Base-by-base conservation (phyloP, 1,284 basidiomycete species). In the Xerocomus minutiporus region DNA sequence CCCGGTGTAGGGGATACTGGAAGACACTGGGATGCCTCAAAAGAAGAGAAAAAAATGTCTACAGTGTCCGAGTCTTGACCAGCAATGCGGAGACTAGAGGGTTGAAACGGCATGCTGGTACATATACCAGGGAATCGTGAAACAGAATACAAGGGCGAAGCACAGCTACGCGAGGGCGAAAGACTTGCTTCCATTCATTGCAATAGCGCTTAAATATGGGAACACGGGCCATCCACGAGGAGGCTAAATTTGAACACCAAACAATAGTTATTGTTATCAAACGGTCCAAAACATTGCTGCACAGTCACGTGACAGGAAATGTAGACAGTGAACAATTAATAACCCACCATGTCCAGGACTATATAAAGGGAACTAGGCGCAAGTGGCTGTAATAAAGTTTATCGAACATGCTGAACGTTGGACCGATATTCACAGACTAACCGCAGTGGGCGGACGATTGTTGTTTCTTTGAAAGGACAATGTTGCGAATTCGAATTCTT, bases 181-280 rank as follows among this genome's bases (percentile, higher is more conserved):
- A 46, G 36, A 8, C 23, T 46, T 40, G 35, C 20, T 45, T 25
- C 20, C 25, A 25, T 39, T 45, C 23, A 41, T 53, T 15, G 32
- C 48, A 34, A 38, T 48, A 36, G 49, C 43, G 54, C 65, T 60
- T 70, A 52, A 35, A 46, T 52, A 67, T 55, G 56, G 35, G 32
- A 48, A 38, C 34, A 26, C 32, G 34, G 15, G 35, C 20, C 8
- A 42, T 25, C 51, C 53, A 55, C 42, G 36, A 54, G 39, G 46
- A 45, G 51, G 43, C 54, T 47, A 45, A 44, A 43, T 44, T 45
- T 54, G 53, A 29, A 54, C 48, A 17, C 45, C 44, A 57, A 67
- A 71, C 65, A 70, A 70, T 66, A 57, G 50, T 34, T 57, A 62
- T 65, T 58, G 61, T 68, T 40, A 45, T 58, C 40, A 44, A 20